Percentiles rank a stretch among this genome's conserved stretches.
Evolutionary conservation across 495 filamentous ascomycete species (phyloP).

Genomic region (Penicillium coffeae): DNA sequence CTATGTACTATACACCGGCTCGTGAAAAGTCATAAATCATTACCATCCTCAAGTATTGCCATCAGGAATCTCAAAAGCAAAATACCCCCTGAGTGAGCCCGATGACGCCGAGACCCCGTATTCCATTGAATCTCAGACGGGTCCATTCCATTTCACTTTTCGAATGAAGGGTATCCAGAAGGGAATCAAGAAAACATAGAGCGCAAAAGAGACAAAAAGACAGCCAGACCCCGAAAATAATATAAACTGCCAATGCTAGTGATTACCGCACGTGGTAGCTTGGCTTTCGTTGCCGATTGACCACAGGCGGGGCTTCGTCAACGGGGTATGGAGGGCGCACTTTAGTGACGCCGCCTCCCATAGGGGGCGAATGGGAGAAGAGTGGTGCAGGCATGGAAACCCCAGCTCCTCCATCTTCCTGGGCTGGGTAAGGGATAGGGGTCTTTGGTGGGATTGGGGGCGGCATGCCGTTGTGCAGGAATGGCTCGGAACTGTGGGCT

Average conservation of each 20-base stretch:
- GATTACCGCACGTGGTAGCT: constrained; percentile 60
- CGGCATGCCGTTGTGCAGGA: constrained; percentile 44
- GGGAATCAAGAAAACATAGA: constrained; percentile 10
- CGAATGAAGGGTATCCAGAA: constrained; percentile 28
- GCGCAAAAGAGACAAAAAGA: neutral
- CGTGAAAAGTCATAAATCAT: constrained; percentile 19
- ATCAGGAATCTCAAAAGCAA: neutral
- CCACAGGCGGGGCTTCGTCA: constrained; percentile 76
- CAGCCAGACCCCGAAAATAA: constrained; percentile 1
- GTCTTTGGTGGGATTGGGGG: constrained; percentile 78
- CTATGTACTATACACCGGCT: constrained; percentile 3
- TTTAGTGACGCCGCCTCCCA: constrained; percentile 28
- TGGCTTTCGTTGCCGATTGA: constrained; percentile 83
- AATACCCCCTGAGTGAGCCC: neutral
- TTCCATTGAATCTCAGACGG: constrained; percentile 4
- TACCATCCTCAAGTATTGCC: neutral
- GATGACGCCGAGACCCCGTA: constrained; percentile 12
- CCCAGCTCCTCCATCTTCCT: constrained; percentile 26
- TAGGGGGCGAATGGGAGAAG: constrained; percentile 15
- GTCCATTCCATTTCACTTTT: constrained; percentile 10
- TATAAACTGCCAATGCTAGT: neutral
- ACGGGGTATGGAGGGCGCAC: constrained; percentile 69
- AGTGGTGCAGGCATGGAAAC: constrained; percentile 35
- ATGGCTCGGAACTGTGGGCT: constrained; percentile 42
- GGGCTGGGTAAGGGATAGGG: constrained; percentile 57